Base-by-base conservation (phyloP, 805 yeast genomes). In the Starmera caribaea region DNA sequence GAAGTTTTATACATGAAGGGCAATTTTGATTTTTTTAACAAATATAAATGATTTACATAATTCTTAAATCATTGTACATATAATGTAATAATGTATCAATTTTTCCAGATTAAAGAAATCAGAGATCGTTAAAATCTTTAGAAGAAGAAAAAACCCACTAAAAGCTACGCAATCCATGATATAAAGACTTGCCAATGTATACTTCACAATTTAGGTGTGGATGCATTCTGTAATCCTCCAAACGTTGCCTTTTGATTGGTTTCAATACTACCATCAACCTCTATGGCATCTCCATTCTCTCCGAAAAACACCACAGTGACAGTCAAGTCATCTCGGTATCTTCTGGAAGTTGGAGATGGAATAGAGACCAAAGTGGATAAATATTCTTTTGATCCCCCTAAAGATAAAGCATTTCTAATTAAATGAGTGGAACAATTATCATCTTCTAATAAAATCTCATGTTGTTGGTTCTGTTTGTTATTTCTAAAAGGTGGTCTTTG, bases 271-370 rank as follows among this genome's bases (percentile, higher is more conserved):
- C 32, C 38, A 17, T 82, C 85, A 24, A 81, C 81, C 38, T 71
- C 68, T 9, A 83, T 78, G 21, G 81, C 83, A 14, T 39, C 27
- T 2, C 28, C 56, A 37, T 68, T 69, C 17, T 75, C 75, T 11
- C 95, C 95, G 57, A 92, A 92, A 61, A 92, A 92, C 3, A 90
- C 86, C 17, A 92, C 98, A 3, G 96, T 87, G 5, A 89, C 97
- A 1, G 97, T 89, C 55, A 92, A 69, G 59, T 92, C 98, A 63
- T 92, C 98, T 59, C 98, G 77, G 62, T 89, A 90, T 35, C 87
- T 73, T 62, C 98, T 77, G 16, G 96, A 82, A 49, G 83, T 73
- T 2, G 97, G 97, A 14, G 88, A 75, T 15, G 97, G 97, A 39
- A 92, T 87, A 39, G 92, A 81, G 14, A 88, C 81, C 44, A 92